phyloP scores from a whole-genome alignment of 768 basidiomycete genomes.

The Lactifluus echinatus region DNA sequence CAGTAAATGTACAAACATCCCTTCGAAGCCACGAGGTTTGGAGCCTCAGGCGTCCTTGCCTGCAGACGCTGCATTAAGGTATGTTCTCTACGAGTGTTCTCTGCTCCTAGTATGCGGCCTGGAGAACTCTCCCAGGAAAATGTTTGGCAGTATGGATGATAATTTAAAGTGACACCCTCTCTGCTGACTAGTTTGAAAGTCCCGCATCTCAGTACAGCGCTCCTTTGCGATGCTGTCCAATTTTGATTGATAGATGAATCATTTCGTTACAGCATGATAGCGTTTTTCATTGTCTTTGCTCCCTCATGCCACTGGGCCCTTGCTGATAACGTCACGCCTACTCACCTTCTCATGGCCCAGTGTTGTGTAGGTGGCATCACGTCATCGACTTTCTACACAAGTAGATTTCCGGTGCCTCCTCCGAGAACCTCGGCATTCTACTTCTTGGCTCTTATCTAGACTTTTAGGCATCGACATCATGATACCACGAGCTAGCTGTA shows the following conservation, averaged over 20 bases:
- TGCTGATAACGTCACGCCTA: neutral
- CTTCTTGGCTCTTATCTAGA: neutral
- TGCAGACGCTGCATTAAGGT: neutral
- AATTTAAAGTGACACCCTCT: neutral
- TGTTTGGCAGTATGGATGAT: neutral
- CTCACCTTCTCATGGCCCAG: neutral
- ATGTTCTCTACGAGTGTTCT: neutral
- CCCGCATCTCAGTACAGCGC: neutral
- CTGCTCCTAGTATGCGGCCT: neutral
- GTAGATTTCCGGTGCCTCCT: neutral
- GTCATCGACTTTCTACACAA: neutral
- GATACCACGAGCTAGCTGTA: neutral
- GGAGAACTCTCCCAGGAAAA: neutral
- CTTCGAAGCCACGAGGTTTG: neutral
- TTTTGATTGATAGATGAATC: neutral
- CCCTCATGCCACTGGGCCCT: neutral
- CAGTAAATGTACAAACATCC: neutral
- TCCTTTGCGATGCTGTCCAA: neutral
- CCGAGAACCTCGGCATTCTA: neutral
- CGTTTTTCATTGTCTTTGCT: neutral
- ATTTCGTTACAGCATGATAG: neutral
- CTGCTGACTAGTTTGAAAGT: neutral
- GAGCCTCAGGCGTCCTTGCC: neutral
- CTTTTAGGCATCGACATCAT: neutral
- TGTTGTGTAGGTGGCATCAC: neutral